Conservation (phyloP, 2,329 filamentous ascomycete genomes). For the Apiospora marii region DNA sequence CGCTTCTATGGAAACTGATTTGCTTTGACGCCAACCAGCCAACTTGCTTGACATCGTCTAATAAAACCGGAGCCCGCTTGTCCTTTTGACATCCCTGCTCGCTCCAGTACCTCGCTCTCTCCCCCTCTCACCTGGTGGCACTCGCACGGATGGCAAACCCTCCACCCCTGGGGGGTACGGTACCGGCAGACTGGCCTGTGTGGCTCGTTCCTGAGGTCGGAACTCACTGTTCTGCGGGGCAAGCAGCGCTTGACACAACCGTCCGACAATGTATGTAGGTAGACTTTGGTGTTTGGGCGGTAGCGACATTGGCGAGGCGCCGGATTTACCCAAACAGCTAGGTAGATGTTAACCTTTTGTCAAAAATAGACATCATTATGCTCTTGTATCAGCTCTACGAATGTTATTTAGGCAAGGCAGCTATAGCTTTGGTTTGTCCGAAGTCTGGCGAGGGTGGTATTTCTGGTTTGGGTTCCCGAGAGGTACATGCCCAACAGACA, state of each 20-base stretch:
- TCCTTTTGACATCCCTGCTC: background rate
- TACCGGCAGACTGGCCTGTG: constrained; percentile 12
- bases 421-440: too few species aligned
- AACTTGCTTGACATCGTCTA: constrained; percentile 22
- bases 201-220: background rate
- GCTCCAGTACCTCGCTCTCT: too few species aligned
- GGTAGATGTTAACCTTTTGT: too few species aligned
- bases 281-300: background rate
- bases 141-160: constrained; percentile 10
- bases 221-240: constrained; percentile 16
- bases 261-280: background rate
- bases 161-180: background rate
- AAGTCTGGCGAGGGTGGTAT: too few species aligned
- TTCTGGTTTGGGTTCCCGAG: background rate
- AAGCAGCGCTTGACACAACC: constrained; percentile 17
- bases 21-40: constrained; percentile 18
- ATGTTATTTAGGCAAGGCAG: too few species aligned
- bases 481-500: constrained; percentile 11
- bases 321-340: too few species aligned
- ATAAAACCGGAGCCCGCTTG: constrained; percentile 12
- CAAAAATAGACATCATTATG: too few species aligned
- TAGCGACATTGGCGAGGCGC: too few species aligned
- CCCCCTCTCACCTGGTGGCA: background rate
- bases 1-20: constrained; percentile 20
- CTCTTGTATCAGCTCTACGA: too few species aligned